Base-by-base conservation (phyloP, 2,329 filamentous ascomycete species). In the Allantophomopsis cytisporea region DNA sequence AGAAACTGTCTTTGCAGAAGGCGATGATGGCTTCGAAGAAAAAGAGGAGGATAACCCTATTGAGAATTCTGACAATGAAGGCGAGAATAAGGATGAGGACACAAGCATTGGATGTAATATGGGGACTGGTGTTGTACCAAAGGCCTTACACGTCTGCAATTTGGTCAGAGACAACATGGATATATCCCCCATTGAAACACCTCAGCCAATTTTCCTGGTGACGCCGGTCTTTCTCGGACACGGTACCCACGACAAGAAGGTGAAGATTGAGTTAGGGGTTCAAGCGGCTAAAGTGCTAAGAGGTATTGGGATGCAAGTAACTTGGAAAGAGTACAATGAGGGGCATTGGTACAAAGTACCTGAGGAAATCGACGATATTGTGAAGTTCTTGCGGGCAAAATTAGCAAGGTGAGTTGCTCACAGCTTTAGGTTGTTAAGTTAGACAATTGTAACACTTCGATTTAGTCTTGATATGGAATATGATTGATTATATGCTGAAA, bases 281-380 rank as follows among this genome's bases (percentile, higher is more conserved):
- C 14, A 34, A 15, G 11, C 17, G 3, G n/a, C 10, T 7, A 18
- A n/a, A n/a, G 3, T 18, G 3, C 11, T 34, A 2, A 34, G 17
- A 18, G 11, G 14, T 4, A 34, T 58, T 10, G 64, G 62, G 1
- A 45, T 60, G 33, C 16, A 54, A 0, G 60, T 65, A 4, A 39
- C 51, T 10, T 65, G 60, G 59, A 58, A 59, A 39, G 30, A 43
- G 0, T 72, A 70, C 48, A 55, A 47, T 0, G 52, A 59, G 23
- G 65, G 64, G 1, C 66, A 70, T 43, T 69, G 67, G 63, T 66
- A 68, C 44, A 65, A 60, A 42, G 52, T 66, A 12, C 64, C 64
- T 0, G 61, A 69, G 35, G 61, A 66, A 44, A 61, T 67, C 42
- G 60, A 70, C 45, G 63, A 69, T 48, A 60, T 68, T 37, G 45